Evolutionary conservation across 192 early-diverging fungal genomes (phyloP), one percentile per base, ranked within the genome.

Genomic region (Fimicolochytrium jonesii): DNA sequence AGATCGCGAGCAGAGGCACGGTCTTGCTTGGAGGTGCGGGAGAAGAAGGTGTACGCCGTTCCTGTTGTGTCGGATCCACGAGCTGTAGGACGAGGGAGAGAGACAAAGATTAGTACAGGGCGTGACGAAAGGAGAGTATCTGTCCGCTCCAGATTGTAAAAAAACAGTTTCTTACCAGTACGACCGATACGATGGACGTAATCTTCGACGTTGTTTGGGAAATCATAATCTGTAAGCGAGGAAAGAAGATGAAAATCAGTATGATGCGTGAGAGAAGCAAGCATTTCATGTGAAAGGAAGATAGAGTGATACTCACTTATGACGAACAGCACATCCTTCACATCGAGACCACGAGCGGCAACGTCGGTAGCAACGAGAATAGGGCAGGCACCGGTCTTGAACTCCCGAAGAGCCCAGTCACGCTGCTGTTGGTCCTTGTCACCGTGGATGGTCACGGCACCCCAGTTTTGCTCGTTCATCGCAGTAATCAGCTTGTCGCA

Each of bases 301-400:
- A 39, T 9, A 39, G 37, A 17, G 37, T 17, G 3, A 54, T 18
- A 56, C 37, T 90, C 92, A 67, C 87, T 90, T 74, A 96, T 78
- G 34, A 96, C 93, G 35, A 77, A 61, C 30, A 58, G 56, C 29
- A 78, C 56, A 43, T 74, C 73, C 35, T 74, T 74, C 10, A 74
- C 71, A 92, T 90, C 83, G 89, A 97, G 42, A 87, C 88, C 44
- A 90, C 93, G 72, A 82, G 67, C 75, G 22, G 70, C 69, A 31
- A 72, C 67, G 77, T 97, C 96, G n/a, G 96, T 99, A n/a, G 96
- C 96, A 68, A 99, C 92, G 83, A 99, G 87, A 56, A 98, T 89
- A 18, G 92, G 93, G 34, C 79, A 85, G 42, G 77, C 80, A 56
- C 94, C 92, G 33, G 76, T 64, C 70, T 92, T 90, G 85, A 99